A percentile compares a stretch with the other conserved stretches of the same genome.
Evolutionary conservation across 495 filamentous ascomycete species (phyloP).

Genomic region (Penicillium malachiteum): DNA sequence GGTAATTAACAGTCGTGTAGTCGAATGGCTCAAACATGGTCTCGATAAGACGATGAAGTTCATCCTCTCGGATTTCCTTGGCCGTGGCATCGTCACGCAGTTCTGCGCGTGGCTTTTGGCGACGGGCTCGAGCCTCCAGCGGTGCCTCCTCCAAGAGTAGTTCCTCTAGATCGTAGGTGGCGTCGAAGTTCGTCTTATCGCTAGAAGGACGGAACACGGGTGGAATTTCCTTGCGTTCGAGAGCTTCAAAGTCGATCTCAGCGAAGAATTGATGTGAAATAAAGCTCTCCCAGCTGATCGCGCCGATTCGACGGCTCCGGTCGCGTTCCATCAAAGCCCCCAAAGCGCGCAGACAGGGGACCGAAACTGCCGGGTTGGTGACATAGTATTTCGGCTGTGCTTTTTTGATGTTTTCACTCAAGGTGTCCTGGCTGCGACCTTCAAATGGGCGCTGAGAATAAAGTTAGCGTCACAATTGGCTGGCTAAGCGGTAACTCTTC

Average conservation of each 20-base stretch:
- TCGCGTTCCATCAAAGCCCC: constrained; percentile 78
- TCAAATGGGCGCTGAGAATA: constrained; percentile 76
- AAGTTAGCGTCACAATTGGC: constrained; percentile 25
- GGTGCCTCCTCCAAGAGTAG: constrained; percentile 92
- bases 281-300: constrained; percentile 74
- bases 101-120: constrained; percentile 89
- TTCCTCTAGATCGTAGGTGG: constrained; percentile 96
- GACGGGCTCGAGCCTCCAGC: constrained; percentile 83
- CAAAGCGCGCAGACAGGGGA: constrained; percentile 82
- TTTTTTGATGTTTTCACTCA: constrained; percentile 79
- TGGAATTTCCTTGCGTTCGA: constrained; percentile 86
- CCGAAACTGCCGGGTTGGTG: constrained; percentile 84
- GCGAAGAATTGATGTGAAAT: constrained; percentile 86
- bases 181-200: constrained; percentile 99
- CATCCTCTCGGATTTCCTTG: constrained; percentile 91
- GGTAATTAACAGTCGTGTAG: constrained; percentile 74
- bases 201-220: constrained; percentile 90
- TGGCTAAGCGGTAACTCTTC: not conserved
- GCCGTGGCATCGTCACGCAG: constrained; percentile 92
- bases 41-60: constrained; percentile 92
- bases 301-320: constrained; percentile 75
- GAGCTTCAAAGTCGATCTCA: constrained; percentile 75
- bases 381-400: constrained; percentile 83
- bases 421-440: constrained; percentile 74
- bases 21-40: constrained; percentile 94